Evolutionary conservation across 2,329 filamentous ascomycete species (phyloP).

Genomic region (Fusarium burgessii): DNA sequence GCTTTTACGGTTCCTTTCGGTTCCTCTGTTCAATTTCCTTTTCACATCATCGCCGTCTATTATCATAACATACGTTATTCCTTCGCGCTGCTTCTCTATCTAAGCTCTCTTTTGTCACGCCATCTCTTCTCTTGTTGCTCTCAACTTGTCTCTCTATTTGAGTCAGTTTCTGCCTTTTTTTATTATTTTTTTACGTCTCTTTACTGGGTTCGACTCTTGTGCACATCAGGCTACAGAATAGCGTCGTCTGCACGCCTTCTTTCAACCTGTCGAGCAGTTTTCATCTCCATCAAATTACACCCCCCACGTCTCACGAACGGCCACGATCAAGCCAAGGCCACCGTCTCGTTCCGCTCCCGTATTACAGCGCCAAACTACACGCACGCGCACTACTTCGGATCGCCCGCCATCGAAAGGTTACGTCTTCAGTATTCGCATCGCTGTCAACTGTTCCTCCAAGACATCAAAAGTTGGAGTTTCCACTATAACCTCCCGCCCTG

Average conservation of each 20-base stretch:
- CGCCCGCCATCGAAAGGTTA: conserved; percentile 2
- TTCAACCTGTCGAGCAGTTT: conserved; percentile 16
- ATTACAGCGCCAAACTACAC: not conserved
- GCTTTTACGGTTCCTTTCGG: conserved; percentile 26
- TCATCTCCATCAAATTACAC: conserved; percentile 18
- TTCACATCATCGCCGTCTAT: not conserved
- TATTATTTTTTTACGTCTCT: not conserved
- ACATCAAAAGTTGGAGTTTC: conserved; percentile 20
- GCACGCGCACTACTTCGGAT: not conserved
- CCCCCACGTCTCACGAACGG: conserved; percentile 25
- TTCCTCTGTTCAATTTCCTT: conserved; percentile 28
- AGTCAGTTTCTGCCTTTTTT: conserved; percentile 8
- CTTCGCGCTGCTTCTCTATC: conserved; percentile 8
- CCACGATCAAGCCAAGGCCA: conserved; percentile 2
- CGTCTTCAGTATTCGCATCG: not conserved
- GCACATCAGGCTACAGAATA: conserved; percentile 1
- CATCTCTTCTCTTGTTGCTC: conserved; percentile 4
- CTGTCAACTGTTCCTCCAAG: not conserved
- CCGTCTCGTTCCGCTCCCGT: conserved; percentile 5
- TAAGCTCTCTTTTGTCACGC: not conserved
- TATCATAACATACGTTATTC: not conserved
- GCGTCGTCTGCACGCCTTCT: conserved; percentile 1
- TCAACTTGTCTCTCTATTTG: conserved; percentile 4
- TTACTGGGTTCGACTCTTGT: conserved; percentile 10
- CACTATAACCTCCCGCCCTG: conserved; percentile 19